phyloP scores from a whole-genome alignment of 768 basidiomycete genomes.

The Aureoboletus auriporus region DNA sequence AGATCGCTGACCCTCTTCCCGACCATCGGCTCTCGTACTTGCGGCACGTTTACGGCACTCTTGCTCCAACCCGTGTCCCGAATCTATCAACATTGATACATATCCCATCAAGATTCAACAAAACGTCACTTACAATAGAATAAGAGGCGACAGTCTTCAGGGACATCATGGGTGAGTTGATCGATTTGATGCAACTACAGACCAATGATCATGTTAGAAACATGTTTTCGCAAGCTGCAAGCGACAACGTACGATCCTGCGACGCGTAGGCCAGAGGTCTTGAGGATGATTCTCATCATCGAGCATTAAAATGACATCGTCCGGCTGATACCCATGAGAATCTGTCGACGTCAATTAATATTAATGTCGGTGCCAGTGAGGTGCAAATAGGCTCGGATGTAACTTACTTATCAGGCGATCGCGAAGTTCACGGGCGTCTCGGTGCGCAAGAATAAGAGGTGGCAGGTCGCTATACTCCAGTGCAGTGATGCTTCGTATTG shows the following conservation, averaged over 20 bases:
- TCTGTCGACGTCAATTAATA: conserved; percentile 19
- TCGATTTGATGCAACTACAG: conserved; percentile 37
- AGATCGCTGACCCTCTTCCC: conserved; percentile 40
- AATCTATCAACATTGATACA: conserved; percentile 6
- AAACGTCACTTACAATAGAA: conserved; percentile 46
- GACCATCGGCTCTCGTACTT: conserved; percentile 40
- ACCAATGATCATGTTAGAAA: background rate
- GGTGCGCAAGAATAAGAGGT: conserved; percentile 16
- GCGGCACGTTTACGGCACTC: background rate
- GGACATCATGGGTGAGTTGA: conserved; percentile 38
- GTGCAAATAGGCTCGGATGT: background rate
- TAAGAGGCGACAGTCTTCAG: conserved; percentile 42
- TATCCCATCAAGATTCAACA: background rate
- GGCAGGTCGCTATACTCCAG: background rate
- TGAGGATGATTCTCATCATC: conserved; percentile 31
- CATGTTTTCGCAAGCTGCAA: background rate
- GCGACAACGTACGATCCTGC: conserved; percentile 39
- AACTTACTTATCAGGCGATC: conserved; percentile 16
- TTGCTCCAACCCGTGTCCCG: conserved; percentile 21
- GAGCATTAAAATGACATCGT: conserved; percentile 42
- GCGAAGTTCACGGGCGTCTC: conserved; percentile 14
- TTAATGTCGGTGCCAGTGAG: background rate
- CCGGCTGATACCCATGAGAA: conserved; percentile 33
- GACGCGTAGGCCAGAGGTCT: conserved; percentile 37
- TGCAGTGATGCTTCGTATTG: conserved; percentile 8